Percentiles rank a stretch among this genome's conserved stretches.
Conservation (phyloP, 805 yeast species). For the Pichia ethanolica region DNA sequence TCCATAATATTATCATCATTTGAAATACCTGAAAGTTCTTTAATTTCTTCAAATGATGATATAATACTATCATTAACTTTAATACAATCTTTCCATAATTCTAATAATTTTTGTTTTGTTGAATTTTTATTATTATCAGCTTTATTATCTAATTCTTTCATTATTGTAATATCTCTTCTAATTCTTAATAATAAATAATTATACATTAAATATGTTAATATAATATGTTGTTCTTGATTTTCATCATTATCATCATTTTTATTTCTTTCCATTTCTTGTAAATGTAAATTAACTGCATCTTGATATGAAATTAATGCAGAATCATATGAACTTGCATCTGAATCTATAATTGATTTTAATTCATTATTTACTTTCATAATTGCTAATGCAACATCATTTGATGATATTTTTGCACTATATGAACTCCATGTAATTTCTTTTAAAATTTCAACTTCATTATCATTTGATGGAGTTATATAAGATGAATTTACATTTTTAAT, state of each 20-base stretch:
- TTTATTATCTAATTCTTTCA: conserved; percentile 27
- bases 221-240: conserved; percentile 64
- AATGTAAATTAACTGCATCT: conserved; percentile 56
- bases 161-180: conserved; percentile 57
- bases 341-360: conserved; percentile 25
- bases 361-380: conserved; percentile 36
- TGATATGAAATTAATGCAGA: conserved; percentile 56
- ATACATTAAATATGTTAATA: conserved; percentile 70
- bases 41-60: conserved; percentile 48
- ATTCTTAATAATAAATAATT: conserved; percentile 57
- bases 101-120: conserved; percentile 22
- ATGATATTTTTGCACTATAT: conserved; percentile 53
- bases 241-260: conserved; percentile 41
- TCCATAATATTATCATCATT: conserved; percentile 64
- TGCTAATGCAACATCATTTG: conserved; percentile 64
- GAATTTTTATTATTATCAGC: conserved; percentile 15
- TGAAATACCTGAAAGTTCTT: conserved; percentile 87
- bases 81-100: conserved; percentile 34
- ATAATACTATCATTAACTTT: conserved; percentile 46
- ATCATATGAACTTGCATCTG: conserved; percentile 47
- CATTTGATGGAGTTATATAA: conserved; percentile 29
- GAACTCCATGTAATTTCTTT: conserved; percentile 41
- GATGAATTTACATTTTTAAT: conserved; percentile 30
- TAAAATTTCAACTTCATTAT: conserved; percentile 15
- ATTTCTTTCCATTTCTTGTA: conserved; percentile 42